A percentile compares a stretch with the other conserved stretches of the same genome.
Conservation (phyloP, 2,329 filamentous ascomycete species). For the Hymenoscyphus fraxineus region DNA sequence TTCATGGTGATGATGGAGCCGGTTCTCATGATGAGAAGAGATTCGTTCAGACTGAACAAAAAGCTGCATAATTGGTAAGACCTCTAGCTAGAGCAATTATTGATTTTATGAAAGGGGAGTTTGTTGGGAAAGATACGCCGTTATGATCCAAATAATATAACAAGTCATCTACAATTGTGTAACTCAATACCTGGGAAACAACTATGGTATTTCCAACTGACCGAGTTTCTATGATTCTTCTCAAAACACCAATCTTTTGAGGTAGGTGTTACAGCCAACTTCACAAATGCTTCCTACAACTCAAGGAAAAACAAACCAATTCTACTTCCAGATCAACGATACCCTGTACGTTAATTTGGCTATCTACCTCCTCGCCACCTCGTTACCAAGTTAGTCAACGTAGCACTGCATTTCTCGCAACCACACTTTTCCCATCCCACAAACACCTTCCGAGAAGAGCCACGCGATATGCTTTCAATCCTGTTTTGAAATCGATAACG, state of each 20-base stretch:
- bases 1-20: slow-evolving; percentile 16
- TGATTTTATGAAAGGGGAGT: background rate
- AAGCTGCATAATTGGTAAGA: slow-evolving; percentile 6
- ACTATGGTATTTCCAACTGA: background rate
- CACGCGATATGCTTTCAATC: slow-evolving; percentile 1
- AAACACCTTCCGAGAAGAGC: background rate
- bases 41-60: slow-evolving; percentile 8
- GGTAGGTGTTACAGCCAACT: no score
- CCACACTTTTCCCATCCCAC: background rate
- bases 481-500: background rate
- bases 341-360: background rate
- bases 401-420: background rate
- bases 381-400: background rate
- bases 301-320: background rate
- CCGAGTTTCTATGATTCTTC: background rate
- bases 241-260: background rate
- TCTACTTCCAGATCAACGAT: background rate
- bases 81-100: background rate
- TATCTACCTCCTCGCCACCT: background rate
- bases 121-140: background rate
- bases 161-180: background rate
- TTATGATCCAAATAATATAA: background rate
- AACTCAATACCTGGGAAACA: background rate
- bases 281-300: background rate
- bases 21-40: slow-evolving; percentile 17